Base-by-base conservation (phyloP, 2,329 filamentous ascomycete species). In the Botryotinia globosa region DNA sequence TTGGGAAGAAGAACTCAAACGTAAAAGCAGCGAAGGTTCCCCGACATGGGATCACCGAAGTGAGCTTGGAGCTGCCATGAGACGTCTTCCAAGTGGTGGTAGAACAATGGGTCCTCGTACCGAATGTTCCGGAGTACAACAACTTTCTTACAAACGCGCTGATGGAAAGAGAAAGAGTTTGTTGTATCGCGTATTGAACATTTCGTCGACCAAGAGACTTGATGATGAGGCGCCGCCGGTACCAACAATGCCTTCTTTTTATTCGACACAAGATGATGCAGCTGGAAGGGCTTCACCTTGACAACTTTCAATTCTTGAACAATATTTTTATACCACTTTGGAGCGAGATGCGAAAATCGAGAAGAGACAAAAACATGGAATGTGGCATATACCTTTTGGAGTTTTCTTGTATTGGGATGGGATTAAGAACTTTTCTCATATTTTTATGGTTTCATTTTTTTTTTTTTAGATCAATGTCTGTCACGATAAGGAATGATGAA, bases 1-100 rank as follows among this genome's bases (percentile, higher is more conserved):
- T 20, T 88, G 86, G 87, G 86, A 88, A 73, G 85, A 85, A 16
- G 85, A 85, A 75, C 80, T 84, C 32, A 81, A 83, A 16, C 80
- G 81, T 34, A 79, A 79, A 59, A 70, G 76, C 20, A 77, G 74
- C 56, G 78, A 80, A 68, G 56, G 64, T 20, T 74, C 71, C 16
- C 58, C 65, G 4, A 61, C 71, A 34, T 78, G 77, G 77, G 74
- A 78, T 34, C 72, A 67, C 37, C 64, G 64, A 39, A 66, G 45
- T 16, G 64, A 66, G 37, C 64, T 66, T 7, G 64, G 64, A 59
- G 51, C 73, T 25, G 75, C 77, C 3, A 54, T 74, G 16, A 72
- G 76, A 39, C 72, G 77, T 59, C 45, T 77, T 59, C 76, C 75
- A 1, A 75, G 72, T 25, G 75, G 76, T 59, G 76, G 75, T 42